phyloP scores from a whole-genome alignment of 495 filamentous ascomycete genomes.

The Trichoderma orchidacearum region DNA sequence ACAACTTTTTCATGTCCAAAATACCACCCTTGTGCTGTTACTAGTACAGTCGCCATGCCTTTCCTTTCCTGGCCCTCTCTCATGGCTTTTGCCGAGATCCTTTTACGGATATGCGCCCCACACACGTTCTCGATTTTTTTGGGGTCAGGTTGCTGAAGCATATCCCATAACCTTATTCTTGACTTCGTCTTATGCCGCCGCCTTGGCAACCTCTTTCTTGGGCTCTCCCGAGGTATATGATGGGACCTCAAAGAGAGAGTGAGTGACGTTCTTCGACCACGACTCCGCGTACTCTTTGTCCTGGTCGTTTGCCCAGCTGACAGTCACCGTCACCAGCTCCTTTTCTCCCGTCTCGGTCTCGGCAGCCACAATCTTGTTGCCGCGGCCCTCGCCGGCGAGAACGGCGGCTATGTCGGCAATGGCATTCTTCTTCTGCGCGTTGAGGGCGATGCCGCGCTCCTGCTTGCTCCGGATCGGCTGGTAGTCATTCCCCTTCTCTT shows the following conservation, averaged over 20 bases:
- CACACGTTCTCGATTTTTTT: too few species aligned
- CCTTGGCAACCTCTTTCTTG: background rate
- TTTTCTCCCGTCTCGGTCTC: slow-evolving; percentile 13
- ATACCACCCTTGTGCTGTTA: background rate
- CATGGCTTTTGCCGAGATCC: too few species aligned
- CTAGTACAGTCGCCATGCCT: background rate
- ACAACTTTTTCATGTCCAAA: background rate
- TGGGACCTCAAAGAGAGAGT: slow-evolving; percentile 16
- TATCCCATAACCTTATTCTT: too few species aligned
- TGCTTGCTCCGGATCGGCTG: slow-evolving; percentile 13
- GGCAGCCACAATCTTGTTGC: slow-evolving; percentile 29
- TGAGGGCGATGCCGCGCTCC: slow-evolving; percentile 48
- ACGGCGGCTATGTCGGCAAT: slow-evolving; percentile 80
- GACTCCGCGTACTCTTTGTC: slow-evolving; percentile 50
- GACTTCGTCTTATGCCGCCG: background rate
- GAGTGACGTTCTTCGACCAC: slow-evolving; percentile 60
- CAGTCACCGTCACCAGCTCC: slow-evolving; percentile 22
- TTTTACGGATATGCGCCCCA: too few species aligned
- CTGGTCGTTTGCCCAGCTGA: slow-evolving; percentile 57
- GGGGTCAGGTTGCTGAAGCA: too few species aligned
- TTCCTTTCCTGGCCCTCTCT: too few species aligned
- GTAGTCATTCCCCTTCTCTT: slow-evolving; percentile 10
- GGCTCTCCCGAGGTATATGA: background rate
- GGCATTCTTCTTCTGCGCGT: slow-evolving; percentile 80
- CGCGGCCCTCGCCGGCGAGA: slow-evolving; percentile 36